Base-by-base conservation (phyloP, 148 eudicot species). In the Nepenthes gracilis region DNA sequence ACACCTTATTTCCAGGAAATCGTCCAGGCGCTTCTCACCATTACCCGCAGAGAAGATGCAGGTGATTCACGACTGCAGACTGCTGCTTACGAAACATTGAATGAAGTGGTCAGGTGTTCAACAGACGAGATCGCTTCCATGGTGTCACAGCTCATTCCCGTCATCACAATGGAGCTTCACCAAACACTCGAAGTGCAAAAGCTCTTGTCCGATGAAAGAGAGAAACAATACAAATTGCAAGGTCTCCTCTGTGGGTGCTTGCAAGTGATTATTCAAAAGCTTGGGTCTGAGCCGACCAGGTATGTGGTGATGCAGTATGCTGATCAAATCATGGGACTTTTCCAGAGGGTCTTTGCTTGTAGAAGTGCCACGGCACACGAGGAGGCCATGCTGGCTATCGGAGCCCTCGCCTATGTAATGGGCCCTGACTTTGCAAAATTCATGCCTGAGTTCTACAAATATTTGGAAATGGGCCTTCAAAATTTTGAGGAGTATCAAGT, bases 331-430 rank as follows among this genome's bases (percentile, higher is more conserved):
- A 91, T 91, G 96, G 81, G 65, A 63, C 87, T 87, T 57, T 83
- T 87, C 56, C 79, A 87, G 36, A 78, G 82, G 53, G 97, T 91
- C 58, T 91, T 91, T 77, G 83, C 93, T 43, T 85, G 85, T 70
- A 76, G 87, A 66, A 87, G 70, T 74, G 92, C 97, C 40, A 91
- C 96, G 43, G 97, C 80, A 48, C 97, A 91, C 54, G 97, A 91
- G 73, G 97, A 91, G 64, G 97, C 97, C 9, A 87, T 91, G 96
- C 83, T 91, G 62, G 89, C 88, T 33, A 87, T 90, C 51, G 97
- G 97, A 64, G 96, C 97, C 43, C 84, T 91, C 59, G 97, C 97
- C 53, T 91, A 91, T 70, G 80, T 80, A 56, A 69, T 86, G 3
- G 96, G 97, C 7, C 79, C 85, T 0, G 88, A 91, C 2, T 87